Evolutionary conservation across 345 rosid genomes (phyloP).

Genomic region (Eucalyptus sp.): DNA sequence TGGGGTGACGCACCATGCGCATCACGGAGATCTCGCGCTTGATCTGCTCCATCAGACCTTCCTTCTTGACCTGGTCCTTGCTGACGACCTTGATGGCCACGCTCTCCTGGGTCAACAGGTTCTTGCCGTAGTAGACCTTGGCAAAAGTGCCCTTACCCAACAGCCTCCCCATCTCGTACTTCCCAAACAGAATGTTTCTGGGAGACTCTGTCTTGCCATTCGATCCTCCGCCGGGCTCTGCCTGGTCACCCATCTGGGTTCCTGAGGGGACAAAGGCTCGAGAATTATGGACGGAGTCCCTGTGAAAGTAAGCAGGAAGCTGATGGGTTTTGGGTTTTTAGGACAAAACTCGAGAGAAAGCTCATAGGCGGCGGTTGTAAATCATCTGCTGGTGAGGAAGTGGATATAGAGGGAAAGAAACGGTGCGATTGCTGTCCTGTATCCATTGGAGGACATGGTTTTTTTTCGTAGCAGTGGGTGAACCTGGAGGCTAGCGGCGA

Average conservation of each 20-base stretch:
- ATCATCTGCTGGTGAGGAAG: neutral
- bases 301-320: neutral
- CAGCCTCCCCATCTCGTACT: constrained; percentile 27
- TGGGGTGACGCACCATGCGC: constrained; percentile 43
- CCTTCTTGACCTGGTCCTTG: constrained; percentile 16
- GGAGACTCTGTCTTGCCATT: neutral
- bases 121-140: constrained; percentile 29
- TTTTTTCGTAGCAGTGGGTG: neutral
- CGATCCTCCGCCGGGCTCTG: neutral
- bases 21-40: constrained; percentile 39
- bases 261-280: neutral
- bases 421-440: neutral
- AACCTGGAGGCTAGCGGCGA: neutral
- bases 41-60: constrained; percentile 26
- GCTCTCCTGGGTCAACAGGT: constrained; percentile 11
- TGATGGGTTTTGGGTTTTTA: neutral
- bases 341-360: neutral
- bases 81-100: constrained; percentile 37
- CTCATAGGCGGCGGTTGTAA: neutral
- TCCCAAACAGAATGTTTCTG: constrained; percentile 14
- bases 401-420: neutral
- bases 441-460: constrained; percentile 2
- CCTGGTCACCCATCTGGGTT: neutral
- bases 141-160: constrained; percentile 49
- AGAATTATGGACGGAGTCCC: neutral